Evolutionary conservation across 129 eudicot genomes (phyloP).

Genomic region (Smallanthus sonchifolius): DNA sequence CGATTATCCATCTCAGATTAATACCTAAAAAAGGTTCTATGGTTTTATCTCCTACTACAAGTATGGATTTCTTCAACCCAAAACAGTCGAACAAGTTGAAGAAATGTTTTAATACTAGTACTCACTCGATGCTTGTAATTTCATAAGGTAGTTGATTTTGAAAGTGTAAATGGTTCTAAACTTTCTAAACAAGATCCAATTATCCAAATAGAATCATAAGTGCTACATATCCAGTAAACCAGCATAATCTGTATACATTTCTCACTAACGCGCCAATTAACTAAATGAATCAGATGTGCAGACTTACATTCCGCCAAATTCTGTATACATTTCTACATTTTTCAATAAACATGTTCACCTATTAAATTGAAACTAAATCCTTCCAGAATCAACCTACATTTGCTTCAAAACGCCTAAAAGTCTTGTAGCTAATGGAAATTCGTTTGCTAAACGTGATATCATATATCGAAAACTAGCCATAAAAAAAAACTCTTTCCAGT

Average conservation of each 20-base stretch:
- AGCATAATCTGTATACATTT: not conserved
- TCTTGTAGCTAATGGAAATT: not conserved
- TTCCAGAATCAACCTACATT: not conserved
- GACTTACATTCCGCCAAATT: not conserved
- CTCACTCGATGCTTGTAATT: not conserved
- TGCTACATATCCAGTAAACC: not conserved
- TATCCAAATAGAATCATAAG: not conserved
- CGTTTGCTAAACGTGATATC: not conserved
- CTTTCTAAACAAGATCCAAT: not conserved
- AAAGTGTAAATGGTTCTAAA: not conserved
- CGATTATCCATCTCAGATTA: not conserved
- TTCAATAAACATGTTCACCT: not conserved
- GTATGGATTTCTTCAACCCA: not conserved
- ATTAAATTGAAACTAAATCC: not conserved
- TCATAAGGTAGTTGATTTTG: no score
- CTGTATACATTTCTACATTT: not conserved
- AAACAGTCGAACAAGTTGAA: not conserved
- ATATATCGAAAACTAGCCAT: not conserved
- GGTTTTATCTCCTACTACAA: not conserved
- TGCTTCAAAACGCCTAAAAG: not conserved
- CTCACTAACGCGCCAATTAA: not conserved
- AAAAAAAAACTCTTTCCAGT: not conserved
- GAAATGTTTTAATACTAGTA: not conserved
- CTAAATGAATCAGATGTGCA: no score
- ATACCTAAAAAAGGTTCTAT: not conserved